Evolutionary conservation across 1,284 basidiomycete species (phyloP), one percentile per base, ranked within the genome.

Genomic region (Porodaedalea pini): DNA sequence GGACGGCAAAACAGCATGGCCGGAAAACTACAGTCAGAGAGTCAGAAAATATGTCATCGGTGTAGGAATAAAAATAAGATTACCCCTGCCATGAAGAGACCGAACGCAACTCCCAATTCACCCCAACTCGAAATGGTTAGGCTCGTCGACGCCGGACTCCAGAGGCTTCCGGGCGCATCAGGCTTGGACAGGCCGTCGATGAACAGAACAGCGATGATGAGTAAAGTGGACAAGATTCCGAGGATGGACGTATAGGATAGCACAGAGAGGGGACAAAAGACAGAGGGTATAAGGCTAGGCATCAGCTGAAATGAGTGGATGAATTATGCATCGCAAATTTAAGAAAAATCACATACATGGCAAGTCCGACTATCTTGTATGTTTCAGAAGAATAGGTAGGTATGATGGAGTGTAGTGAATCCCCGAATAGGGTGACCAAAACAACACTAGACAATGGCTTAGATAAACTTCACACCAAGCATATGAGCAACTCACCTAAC

Each of bases 81-180:
- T 68, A 92, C 90, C 19, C 95, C 94, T n/a, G 92, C 92, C 88
- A 98, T 94, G 68, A 98, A 87, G 56, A 98, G 75, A 2, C 95
- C 95, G 68, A 94, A 89, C 8, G 89, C 82, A 32, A 91, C 66
- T 1, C 88, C 88, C 10, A 98, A 70, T 60, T 86, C 83, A 69
- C 68, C 80, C 58, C 70, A 72, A 64, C 68, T 78, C 54, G 81
- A 77, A 27, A 90, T 77, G 0, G 76, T 77, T 10, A 86, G 62
- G n/a, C 77, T 81, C 0, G 94, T 97, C 13, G 78, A 73, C 34
- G 85, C 86, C 2, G 91, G 89, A 48, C 78, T 75, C 78, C 86
- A 87, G 2, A 98, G 70, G 61, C 90, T 93, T 7, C 95, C 95
- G 0, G 94, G 94, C 7, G 83, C 75, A 25, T 86, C 74, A n/a